Percentiles rank a stretch among this genome's conserved stretches.
Evolutionary conservation across 164 flowering plant species (phyloP).

Genomic region (Cinnamomum micranthum): DNA sequence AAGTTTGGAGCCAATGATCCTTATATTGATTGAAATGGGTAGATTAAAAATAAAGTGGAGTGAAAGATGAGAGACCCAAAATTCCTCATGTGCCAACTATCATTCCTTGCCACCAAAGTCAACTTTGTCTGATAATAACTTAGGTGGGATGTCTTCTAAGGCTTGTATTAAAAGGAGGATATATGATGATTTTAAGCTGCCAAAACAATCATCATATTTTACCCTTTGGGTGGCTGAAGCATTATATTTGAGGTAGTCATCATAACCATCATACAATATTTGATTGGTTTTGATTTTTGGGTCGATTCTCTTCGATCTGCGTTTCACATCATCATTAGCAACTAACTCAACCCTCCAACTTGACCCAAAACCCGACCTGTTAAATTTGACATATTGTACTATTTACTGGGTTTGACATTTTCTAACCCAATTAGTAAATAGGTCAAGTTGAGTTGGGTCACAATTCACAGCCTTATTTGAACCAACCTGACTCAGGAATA

Average conservation of each 20-base stretch:
- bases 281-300: background rate
- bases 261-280: slow-evolving; percentile 1
- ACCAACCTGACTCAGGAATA: too few species aligned
- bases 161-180: background rate
- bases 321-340: background rate
- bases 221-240: background rate
- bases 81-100: slow-evolving; percentile 3
- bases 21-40: background rate
- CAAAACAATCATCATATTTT: slow-evolving; percentile 4
- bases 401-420: too few species aligned
- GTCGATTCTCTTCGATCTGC: background rate
- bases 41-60: background rate
- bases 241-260: background rate
- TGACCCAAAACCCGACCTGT: too few species aligned
- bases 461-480: too few species aligned
- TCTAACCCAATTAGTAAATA: too few species aligned
- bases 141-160: slow-evolving; percentile 10
- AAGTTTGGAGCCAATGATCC: background rate
- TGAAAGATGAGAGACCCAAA: background rate
- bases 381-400: too few species aligned
- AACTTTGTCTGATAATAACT: slow-evolving; percentile 2
- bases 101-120: slow-evolving; percentile 8
- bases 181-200: slow-evolving; percentile 1
- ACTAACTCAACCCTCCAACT: too few species aligned
- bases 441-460: too few species aligned